A percentile compares a stretch with the other conserved stretches of the same genome.
Conservation (phyloP, 1,139 yeast species). For the Lodderomyces pseudojiufengensis region DNA sequence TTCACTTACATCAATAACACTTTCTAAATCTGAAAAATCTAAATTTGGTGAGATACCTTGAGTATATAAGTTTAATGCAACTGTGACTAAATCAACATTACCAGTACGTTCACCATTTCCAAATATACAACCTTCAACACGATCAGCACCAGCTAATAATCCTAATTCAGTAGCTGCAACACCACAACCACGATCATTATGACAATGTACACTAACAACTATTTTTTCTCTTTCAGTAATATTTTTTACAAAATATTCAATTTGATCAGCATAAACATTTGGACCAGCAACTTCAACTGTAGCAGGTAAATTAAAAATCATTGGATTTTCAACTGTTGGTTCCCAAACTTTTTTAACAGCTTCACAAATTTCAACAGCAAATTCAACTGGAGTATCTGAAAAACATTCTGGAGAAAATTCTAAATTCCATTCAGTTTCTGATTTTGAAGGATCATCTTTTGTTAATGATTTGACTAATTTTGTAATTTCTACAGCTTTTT, state of each 20-base stretch:
- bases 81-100: slow-evolving; percentile 46
- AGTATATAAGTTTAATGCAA: slow-evolving; percentile 47
- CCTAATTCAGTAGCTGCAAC: slow-evolving; percentile 51
- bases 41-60: slow-evolving; percentile 44
- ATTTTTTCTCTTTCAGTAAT: slow-evolving; percentile 44
- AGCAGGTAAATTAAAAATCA: slow-evolving; percentile 48
- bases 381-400: slow-evolving; percentile 43
- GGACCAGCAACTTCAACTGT: slow-evolving; percentile 50
- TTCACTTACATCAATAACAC: slow-evolving; percentile 41
- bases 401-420: slow-evolving; percentile 49
- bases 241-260: slow-evolving; percentile 42
- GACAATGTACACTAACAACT: slow-evolving; percentile 46
- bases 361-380: slow-evolving; percentile 44
- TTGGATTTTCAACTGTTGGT: slow-evolving; percentile 39
- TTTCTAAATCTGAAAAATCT: slow-evolving; percentile 41
- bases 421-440: slow-evolving; percentile 41
- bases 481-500: slow-evolving; percentile 40
- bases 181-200: slow-evolving; percentile 50
- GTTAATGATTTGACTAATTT: slow-evolving; percentile 40
- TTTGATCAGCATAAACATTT: slow-evolving; percentile 49
- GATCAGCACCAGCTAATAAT: slow-evolving; percentile 47
- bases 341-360: slow-evolving; percentile 48
- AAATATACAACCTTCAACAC: slow-evolving; percentile 49
- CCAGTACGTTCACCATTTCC: slow-evolving; percentile 53
- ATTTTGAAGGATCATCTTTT: slow-evolving; percentile 36